phyloP scores from a whole-genome alignment of 2,329 filamentous ascomycete genomes.

The Hymenoscyphus fraxineus region DNA sequence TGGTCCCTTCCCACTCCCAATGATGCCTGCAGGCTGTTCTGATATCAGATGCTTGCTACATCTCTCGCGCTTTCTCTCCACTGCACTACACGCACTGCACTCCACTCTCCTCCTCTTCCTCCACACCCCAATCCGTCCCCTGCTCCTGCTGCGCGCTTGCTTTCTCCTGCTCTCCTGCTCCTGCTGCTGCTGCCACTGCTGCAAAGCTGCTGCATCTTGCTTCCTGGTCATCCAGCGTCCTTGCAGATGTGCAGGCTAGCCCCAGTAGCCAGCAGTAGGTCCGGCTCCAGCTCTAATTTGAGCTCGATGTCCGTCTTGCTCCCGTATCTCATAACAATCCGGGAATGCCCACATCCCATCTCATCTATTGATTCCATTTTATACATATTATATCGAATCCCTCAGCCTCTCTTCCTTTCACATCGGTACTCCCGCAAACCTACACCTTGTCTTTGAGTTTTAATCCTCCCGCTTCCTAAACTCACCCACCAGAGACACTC shows the following conservation, averaged over 20 bases:
- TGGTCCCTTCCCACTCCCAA: neutral
- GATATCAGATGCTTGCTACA: neutral
- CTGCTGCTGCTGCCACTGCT: conserved; percentile 6
- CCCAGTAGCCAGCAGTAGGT: neutral
- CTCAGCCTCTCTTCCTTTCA: neutral
- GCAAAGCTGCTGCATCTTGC: conserved; percentile 1
- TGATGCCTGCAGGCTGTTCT: neutral
- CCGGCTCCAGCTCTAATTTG: conserved; percentile 6
- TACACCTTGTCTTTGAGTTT: conserved; percentile 15
- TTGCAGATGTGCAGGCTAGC: neutral
- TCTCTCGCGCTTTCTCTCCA: neutral
- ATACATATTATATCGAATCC: neutral
- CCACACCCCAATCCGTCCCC: conserved; percentile 1
- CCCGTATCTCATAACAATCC: conserved; percentile 16
- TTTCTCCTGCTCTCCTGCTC: conserved; percentile 4
- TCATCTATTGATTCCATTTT: neutral
- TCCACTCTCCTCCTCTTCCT: neutral
- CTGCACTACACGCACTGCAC: neutral
- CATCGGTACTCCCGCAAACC: neutral
- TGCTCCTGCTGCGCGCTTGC: neutral
- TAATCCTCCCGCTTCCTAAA: conserved; percentile 15
- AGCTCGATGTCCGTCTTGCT: conserved; percentile 13
- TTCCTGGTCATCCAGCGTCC: conserved; percentile 1
- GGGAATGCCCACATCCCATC: conserved; percentile 7
- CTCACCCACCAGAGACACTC: conserved; percentile 13